Conservation (phyloP, 139 green algal species). For the Closterium sp. region DNA sequence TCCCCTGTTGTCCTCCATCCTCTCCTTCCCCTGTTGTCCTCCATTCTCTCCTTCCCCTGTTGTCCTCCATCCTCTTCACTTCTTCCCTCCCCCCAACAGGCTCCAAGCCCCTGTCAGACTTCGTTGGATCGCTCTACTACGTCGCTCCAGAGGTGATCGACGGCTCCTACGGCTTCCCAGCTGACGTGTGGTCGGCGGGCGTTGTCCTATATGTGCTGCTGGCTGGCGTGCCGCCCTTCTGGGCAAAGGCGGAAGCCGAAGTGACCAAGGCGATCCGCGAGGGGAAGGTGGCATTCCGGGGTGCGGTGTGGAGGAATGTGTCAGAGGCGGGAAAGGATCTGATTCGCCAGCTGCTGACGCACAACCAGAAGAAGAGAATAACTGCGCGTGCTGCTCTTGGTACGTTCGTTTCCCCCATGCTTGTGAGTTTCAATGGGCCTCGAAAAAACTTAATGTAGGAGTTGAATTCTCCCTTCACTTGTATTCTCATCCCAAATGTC, state of each 20-base stretch:
- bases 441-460: too few relatives aligned
- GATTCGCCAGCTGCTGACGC: not conserved
- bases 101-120: not conserved
- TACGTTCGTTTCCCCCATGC: too few relatives aligned
- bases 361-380: not conserved
- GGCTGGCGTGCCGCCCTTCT: not conserved
- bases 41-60: too few relatives aligned
- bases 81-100: too few relatives aligned
- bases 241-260: not conserved
- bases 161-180: conserved; percentile 74
- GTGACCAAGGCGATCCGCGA: not conserved
- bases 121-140: not conserved
- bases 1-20: too few relatives aligned
- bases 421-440: too few relatives aligned
- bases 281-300: not conserved
- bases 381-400: not conserved
- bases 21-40: too few relatives aligned
- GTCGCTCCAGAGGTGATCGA: conserved; percentile 22
- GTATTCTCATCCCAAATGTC: not conserved
- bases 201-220: conserved; percentile 90
- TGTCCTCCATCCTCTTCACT: too few relatives aligned
- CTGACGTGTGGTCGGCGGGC: conserved; percentile 90
- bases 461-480: not conserved
- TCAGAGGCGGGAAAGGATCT: not conserved
- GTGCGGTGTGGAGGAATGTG: not conserved